phyloP scores from a whole-genome alignment of 192 early-diverging fungal genomes.

The Irineochytrium annulatum region DNA sequence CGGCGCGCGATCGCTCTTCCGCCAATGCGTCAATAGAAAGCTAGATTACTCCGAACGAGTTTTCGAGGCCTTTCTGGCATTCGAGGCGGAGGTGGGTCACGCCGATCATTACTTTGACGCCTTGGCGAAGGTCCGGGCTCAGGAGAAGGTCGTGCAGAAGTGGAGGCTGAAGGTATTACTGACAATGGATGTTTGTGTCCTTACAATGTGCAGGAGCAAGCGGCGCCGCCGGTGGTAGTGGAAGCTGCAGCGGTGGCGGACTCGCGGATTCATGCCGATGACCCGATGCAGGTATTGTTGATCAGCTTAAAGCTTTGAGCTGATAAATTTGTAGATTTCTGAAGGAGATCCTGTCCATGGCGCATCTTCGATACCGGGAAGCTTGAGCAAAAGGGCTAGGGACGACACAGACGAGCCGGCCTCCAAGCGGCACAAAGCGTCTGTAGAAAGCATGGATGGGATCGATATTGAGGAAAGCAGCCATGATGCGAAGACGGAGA shows the following conservation, averaged over 20 bases:
- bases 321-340: no score
- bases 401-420: no score
- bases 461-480: no score
- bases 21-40: conserved; percentile 7
- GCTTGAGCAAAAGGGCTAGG: no score
- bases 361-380: no score
- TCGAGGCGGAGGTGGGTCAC: conserved; percentile 23
- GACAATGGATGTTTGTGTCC: neutral
- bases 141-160: conserved; percentile 4
- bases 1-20: conserved; percentile 19
- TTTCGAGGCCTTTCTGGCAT: conserved; percentile 30
- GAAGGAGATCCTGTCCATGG: no score
- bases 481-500: neutral
- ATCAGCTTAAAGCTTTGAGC: no score
- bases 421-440: no score
- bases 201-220: neutral
- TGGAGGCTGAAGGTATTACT: conserved; percentile 4
- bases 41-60: conserved; percentile 32
- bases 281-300: neutral
- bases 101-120: conserved; percentile 25
- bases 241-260: neutral
- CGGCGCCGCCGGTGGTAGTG: neutral
- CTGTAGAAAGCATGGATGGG: no score
- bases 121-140: conserved; percentile 2
- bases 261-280: neutral